Conservation (phyloP, 768 basidiomycete species). For the Rhodosporidiobolus sp. region DNA sequence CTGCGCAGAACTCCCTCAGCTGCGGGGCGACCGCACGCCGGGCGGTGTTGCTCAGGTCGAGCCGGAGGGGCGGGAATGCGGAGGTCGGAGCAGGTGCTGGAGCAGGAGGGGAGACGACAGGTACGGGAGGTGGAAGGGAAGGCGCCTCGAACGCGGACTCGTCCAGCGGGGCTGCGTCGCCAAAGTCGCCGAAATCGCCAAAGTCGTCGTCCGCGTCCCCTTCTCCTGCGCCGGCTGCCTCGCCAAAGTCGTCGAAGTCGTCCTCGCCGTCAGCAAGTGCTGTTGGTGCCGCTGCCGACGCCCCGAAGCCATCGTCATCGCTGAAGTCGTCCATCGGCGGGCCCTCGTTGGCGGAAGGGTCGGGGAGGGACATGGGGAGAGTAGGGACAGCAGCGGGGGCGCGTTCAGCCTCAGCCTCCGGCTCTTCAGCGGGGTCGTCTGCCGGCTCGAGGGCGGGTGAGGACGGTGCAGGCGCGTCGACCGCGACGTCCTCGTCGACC, state of each 20-base stretch:
- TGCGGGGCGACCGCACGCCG: slow-evolving; percentile 16
- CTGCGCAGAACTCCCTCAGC: slow-evolving; percentile 13
- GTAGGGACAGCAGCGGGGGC: neutral
- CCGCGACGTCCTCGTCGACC: neutral
- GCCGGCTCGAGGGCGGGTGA: neutral
- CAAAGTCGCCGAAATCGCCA: slow-evolving; percentile 39
- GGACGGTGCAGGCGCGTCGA: neutral
- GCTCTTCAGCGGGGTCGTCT: neutral
- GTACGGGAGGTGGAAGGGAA: neutral
- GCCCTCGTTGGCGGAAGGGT: neutral
- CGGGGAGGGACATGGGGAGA: neutral
- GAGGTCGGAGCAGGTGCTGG: neutral
- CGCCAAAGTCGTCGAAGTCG: slow-evolving; percentile 34
- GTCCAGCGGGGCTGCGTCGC: slow-evolving; percentile 19
- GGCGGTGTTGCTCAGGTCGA: slow-evolving; percentile 8
- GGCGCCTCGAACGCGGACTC: slow-evolving; percentile 19
- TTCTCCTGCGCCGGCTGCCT: slow-evolving; percentile 7
- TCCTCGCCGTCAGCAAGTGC: neutral
- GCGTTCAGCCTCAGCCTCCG: neutral
- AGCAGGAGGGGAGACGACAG: neutral
- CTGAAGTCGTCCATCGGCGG: slow-evolving; percentile 31
- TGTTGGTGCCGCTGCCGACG: neutral
- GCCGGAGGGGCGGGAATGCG: slow-evolving; percentile 15
- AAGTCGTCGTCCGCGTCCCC: slow-evolving; percentile 27
- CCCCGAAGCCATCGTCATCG: neutral